These are phyloP conservation scores for Bipolaris gigantea DNA, from an alignment of 2,329 filamentous ascomycete genomes.

Conservation along the genomic window DNA sequence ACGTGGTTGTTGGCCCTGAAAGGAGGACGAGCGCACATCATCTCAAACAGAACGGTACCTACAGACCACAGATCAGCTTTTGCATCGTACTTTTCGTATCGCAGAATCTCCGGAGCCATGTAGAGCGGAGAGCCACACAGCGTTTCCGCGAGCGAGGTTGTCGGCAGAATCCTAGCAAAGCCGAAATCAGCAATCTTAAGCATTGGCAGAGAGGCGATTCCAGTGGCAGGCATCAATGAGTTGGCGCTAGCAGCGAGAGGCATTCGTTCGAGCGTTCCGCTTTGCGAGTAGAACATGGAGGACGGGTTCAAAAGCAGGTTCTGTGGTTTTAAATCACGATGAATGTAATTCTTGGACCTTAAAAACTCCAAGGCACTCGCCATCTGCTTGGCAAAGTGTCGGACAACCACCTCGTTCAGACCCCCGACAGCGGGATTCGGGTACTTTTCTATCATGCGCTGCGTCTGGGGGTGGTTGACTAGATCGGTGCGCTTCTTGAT, in stretches of 20 bases:
- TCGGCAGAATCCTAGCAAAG: slow-evolving; percentile 90
- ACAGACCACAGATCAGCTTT: slow-evolving; percentile 98
- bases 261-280: slow-evolving; percentile 54
- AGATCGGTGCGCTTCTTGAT: slow-evolving; percentile 92
- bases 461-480: slow-evolving; percentile 75
- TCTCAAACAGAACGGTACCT: slow-evolving; percentile 92
- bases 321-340: slow-evolving; percentile 96
- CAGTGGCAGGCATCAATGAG: slow-evolving; percentile 77
- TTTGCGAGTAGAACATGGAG: slow-evolving; percentile 64
- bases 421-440: slow-evolving; percentile 80
- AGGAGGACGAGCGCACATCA: slow-evolving; percentile 86
- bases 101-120: slow-evolving; percentile 97
- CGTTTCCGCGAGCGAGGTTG: slow-evolving; percentile 90
- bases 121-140: slow-evolving; percentile 95
- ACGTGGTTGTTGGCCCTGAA: slow-evolving; percentile 94
- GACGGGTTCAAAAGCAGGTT: slow-evolving; percentile 90
- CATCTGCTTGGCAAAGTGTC: slow-evolving; percentile 95
- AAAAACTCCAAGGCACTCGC: slow-evolving; percentile 89
- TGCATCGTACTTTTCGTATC: slow-evolving; percentile 96
- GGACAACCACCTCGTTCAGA: slow-evolving; percentile 93
- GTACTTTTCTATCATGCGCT: slow-evolving; percentile 91
- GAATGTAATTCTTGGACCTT: slow-evolving; percentile 81
- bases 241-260: slow-evolving; percentile 79
- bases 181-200: slow-evolving; percentile 98
- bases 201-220: slow-evolving; percentile 85